phyloP scores from a whole-genome alignment of 306 rosid genomes.

The Quercus wislizeni region DNA sequence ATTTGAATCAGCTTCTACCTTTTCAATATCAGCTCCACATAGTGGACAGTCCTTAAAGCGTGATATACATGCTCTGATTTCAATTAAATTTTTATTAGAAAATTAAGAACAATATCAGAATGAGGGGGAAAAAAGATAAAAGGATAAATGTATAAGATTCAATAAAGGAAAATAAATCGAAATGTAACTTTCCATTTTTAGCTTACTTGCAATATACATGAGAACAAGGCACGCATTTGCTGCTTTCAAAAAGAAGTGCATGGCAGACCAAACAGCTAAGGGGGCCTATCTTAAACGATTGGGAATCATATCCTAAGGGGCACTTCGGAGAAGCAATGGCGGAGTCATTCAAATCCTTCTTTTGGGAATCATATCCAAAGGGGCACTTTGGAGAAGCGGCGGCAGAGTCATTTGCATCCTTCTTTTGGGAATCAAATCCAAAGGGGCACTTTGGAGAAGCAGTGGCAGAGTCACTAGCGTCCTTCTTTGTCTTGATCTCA shows the following conservation, averaged over 20 bases:
- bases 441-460: slow-evolving; percentile 23
- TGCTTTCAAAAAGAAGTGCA: slow-evolving; percentile 46
- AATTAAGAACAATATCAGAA: slow-evolving; percentile 6
- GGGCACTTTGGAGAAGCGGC: slow-evolving; percentile 66
- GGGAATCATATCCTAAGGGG: slow-evolving; percentile 83
- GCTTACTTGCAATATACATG: slow-evolving; percentile 77
- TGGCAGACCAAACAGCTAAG: slow-evolving; percentile 85
- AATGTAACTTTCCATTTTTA: not conserved
- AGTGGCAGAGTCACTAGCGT: not conserved
- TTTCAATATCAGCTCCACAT: slow-evolving; percentile 90
- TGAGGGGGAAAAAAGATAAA: not conserved
- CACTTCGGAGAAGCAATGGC: slow-evolving; percentile 56
- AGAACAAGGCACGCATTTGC: slow-evolving; percentile 81
- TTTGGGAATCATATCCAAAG: slow-evolving; percentile 74
- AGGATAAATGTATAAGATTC: not conserved
- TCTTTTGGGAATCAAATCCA: slow-evolving; percentile 23
- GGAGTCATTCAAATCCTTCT: too few species aligned
- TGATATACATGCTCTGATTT: slow-evolving; percentile 67
- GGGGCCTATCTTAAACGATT: slow-evolving; percentile 87
- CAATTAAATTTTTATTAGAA: not conserved
- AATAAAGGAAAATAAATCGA: not conserved
- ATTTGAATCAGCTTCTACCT: slow-evolving; percentile 64
- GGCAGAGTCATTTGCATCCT: not conserved
- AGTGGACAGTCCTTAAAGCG: slow-evolving; percentile 87
- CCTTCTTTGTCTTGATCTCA: slow-evolving; percentile 4